Evolutionary conservation across 805 yeast genomes (phyloP), one percentile per base, ranked within the genome.

Genomic region (Myxozyma sirexii): DNA sequence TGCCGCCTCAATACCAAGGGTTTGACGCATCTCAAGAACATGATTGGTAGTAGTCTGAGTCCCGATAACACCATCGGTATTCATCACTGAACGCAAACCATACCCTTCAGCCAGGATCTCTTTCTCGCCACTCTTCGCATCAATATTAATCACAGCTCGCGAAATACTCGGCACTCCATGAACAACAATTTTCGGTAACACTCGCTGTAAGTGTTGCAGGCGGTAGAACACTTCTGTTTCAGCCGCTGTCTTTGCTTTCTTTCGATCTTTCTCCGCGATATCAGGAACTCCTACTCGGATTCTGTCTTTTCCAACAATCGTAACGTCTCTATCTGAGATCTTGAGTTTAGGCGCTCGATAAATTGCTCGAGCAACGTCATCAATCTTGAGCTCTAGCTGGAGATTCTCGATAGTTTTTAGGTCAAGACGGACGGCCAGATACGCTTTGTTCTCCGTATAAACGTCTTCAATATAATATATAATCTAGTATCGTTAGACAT

Each of bases 1-100:
- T 1, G 99, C 99, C 1, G 99, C 99, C 74, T 94, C 99, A 65
- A 94, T 96, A 70, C 99, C 99, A 63, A 94, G 79, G 4, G 93
- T 97, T 65, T 84, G 84, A 67, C 83, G 84, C 64, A 93, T 91
- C 73, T 94, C 99, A 63, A 94, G 77, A 35, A 94, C 85, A 76
- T 94, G 99, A 73, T 94, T 94, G 12, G 99, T 93, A 60, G 80
- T 79, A 0, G 99, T 93, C 72, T 84, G 85, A 24, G 86, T 79
- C 5, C 99, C 97, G 43, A 93, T 79, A 52, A 94, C 90, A 77
- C 99, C 99, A 72, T 94, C 98, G 1, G 98, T 93, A 62, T 90
- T 85, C 98, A 94, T 94, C 54, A 94, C 99, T 51, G 90, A 90
- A 70, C 91, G 88, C 66, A 94, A 78, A 35, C 99, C 99, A 71